Evolutionary conservation across 1,139 yeast genomes (phyloP), one percentile per base, ranked within the genome.

Genomic region (Arxiozyma bovina): DNA sequence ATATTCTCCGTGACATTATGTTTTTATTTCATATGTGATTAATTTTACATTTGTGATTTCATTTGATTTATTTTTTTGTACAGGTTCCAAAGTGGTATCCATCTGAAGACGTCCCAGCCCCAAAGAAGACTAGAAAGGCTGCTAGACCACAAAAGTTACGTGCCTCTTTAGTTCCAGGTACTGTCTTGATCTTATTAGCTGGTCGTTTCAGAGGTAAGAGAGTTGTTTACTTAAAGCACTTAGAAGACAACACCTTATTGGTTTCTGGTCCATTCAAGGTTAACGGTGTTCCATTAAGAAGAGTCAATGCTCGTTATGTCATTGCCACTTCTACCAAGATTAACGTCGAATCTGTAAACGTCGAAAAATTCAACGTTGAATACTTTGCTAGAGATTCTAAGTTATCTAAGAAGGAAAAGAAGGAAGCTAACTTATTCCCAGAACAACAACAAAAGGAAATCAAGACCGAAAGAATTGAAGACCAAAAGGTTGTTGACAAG

Each of bases 131-230:
- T 74, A 89, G 96, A 84, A 89, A 91, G 87, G 77, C 93, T 72
- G 81, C 82, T 70, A 90, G 90, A 77, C 95, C 97, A 75, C 95
- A 90, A 79, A 87, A 88, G 80, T 84, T 93, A 78, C 93, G 98
- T 79, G 83, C 96, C 73, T 87, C 98, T 65, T 83, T 93, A 74
- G 96, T 88, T 69, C 98, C 98, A 78, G 99, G 99, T 77, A 87
- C 99, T 74, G 97, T 93, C 70, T 83, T 93, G 77, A 93, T 93
- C 78, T 83, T 93, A 77, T 85, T 94, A 77, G 98, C 99, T 73
- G 99, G 99, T 77, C 91, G 97, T 81, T 93, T 90, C 96, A 88
- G 99, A 81, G 99, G 99, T 77, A 94, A 93, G 90, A 93, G 99
- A 82, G 99, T 93, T 72, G 98, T 93, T 64, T 88, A 87, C 90